phyloP scores from a whole-genome alignment of 2,329 filamentous ascomycete genomes.

The Alternaria angustiovoidea region DNA sequence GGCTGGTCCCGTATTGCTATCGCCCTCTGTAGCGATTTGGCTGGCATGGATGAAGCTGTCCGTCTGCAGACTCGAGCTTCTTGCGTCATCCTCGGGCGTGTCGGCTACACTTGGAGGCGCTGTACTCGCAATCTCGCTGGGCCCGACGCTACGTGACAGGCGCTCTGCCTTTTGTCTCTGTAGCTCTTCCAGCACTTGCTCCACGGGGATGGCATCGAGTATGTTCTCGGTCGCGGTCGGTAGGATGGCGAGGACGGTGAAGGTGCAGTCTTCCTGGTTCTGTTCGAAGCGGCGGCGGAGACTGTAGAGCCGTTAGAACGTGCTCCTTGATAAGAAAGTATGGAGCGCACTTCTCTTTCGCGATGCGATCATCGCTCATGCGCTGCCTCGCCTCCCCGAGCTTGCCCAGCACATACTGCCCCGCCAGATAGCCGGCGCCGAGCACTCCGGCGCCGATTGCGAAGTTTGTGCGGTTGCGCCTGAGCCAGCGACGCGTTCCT shows the following conservation, averaged over 20 bases:
- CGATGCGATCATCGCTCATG: constrained; percentile 94
- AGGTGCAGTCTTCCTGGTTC: constrained; percentile 98
- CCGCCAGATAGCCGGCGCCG: constrained; percentile 88
- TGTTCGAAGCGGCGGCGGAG: constrained; percentile 96
- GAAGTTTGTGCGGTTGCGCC: constrained; percentile 88
- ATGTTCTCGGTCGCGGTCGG: constrained; percentile 92
- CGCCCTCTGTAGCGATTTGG: constrained; percentile 66
- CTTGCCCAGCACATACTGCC: constrained; percentile 91
- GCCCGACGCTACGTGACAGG: constrained; percentile 65
- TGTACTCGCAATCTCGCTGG: constrained; percentile 66
- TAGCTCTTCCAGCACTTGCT: constrained; percentile 90
- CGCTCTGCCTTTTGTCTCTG: constrained; percentile 89
- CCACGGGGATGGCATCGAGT: constrained; percentile 85
- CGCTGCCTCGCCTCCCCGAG: constrained; percentile 93
- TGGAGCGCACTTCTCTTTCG: constrained; percentile 85
- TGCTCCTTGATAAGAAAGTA: no score
- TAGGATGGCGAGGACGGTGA: constrained; percentile 93
- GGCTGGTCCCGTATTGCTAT: constrained; percentile 54
- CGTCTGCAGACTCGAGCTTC: constrained; percentile 78
- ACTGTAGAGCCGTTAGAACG: constrained; percentile 57
- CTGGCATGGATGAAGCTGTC: constrained; percentile 86
- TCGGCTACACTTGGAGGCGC: constrained; percentile 70
- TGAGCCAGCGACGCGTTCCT: constrained; percentile 87
- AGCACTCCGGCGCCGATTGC: constrained; percentile 87
- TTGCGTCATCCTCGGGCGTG: constrained; percentile 75